These are phyloP conservation scores for Filosporella fistucella DNA, from an alignment of 495 filamentous ascomycete species.

Conservation along the genomic window DNA sequence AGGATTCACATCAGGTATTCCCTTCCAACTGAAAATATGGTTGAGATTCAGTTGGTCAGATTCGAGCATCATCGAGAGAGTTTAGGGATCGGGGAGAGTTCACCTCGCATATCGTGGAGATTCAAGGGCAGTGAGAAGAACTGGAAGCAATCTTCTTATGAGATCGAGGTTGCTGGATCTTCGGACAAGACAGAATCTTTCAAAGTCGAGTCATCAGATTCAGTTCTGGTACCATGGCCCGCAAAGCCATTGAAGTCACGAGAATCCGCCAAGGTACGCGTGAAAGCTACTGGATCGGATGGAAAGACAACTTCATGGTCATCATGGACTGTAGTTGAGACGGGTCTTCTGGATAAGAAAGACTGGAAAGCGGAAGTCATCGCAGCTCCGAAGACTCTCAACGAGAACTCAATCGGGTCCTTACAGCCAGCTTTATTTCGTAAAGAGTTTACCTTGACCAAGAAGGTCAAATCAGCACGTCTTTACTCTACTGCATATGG, in stretches of 20 bases:
- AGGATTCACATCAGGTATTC: too few relatives aligned
- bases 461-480: constrained; percentile 21
- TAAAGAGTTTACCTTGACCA: constrained; percentile 10
- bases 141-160: constrained; percentile 34
- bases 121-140: constrained; percentile 12
- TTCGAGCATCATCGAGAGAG: constrained; percentile 19
- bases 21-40: too few relatives aligned
- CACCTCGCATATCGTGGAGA: constrained; percentile 17
- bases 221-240: constrained; percentile 48
- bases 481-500: constrained; percentile 50
- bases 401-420: constrained; percentile 19
- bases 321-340: constrained; percentile 35
- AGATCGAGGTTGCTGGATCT: constrained; percentile 25
- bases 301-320: constrained; percentile 27
- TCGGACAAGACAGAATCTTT: constrained; percentile 1
- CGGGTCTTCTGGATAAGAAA: constrained; percentile 28
- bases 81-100: constrained; percentile 18
- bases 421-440: constrained; percentile 17
- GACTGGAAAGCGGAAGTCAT: constrained; percentile 22
- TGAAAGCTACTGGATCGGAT: constrained; percentile 21
- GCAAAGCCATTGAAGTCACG: constrained; percentile 35
- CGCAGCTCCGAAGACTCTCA: constrained; percentile 4
- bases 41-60: too few relatives aligned
- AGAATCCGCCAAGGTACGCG: constrained; percentile 34
- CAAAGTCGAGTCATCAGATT: constrained; percentile 19